Evolutionary conservation across 768 basidiomycete species (phyloP).

Genomic region (Fomitopsis serialis): DNA sequence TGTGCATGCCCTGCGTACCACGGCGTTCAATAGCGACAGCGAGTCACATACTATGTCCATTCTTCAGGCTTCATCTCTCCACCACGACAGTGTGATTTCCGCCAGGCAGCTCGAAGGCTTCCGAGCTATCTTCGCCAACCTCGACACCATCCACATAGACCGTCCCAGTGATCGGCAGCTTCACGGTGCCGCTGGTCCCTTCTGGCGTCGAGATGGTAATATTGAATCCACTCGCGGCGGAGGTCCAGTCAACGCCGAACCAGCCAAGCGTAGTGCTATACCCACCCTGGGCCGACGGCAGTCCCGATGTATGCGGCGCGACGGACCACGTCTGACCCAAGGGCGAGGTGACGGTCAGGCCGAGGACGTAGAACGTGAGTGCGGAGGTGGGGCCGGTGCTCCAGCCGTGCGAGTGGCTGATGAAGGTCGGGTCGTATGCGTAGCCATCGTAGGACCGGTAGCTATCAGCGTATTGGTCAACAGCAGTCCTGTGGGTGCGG

Average conservation of each 20-base stretch:
- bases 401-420: conserved; percentile 59
- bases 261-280: conserved; percentile 49
- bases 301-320: conserved; percentile 40
- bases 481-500: too few relatives aligned
- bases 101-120: background rate
- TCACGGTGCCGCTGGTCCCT: conserved; percentile 12
- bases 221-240: conserved; percentile 8
- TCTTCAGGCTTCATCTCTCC: background rate
- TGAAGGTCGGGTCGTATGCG: conserved; percentile 52
- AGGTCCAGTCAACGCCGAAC: conserved; percentile 43
- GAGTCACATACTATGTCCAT: background rate
- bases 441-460: conserved; percentile 52
- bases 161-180: conserved; percentile 9
- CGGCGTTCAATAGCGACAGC: too few relatives aligned
- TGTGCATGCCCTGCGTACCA: too few relatives aligned
- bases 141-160: conserved; percentile 5
- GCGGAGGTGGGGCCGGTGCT: conserved; percentile 53
- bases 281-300: conserved; percentile 41
- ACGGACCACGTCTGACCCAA: conserved; percentile 43
- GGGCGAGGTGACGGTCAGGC: conserved; percentile 42
- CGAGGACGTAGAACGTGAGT: conserved; percentile 51
- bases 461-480: conserved; percentile 18
- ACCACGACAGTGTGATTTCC: conserved; percentile 1
- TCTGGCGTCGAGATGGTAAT: conserved; percentile 11
- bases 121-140: background rate